Evolutionary conservation across 2,329 filamentous ascomycete species (phyloP), one percentile per base, ranked within the genome.

Genomic region (Hymenoscyphus occultus): DNA sequence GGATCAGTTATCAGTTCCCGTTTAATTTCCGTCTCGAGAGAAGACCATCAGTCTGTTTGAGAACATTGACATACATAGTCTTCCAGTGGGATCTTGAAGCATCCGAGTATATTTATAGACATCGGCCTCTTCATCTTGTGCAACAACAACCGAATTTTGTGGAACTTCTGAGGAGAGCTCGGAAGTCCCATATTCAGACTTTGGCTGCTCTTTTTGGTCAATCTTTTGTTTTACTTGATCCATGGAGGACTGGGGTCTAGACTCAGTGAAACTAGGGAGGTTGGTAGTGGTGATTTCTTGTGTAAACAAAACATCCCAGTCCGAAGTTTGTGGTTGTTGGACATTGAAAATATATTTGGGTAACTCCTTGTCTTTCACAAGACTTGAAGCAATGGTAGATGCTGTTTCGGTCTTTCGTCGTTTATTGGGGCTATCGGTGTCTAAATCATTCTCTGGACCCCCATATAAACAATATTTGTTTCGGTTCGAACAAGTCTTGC

Each of bases 1-100:
- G 4, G 42, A 48, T 13, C 5, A 19, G 28, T 48, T 48, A 45
- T 48, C 16, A 9, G 5, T 48, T 7, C 19, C 16, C 10, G n/a
- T 9, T 48, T 5, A 6, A 48, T 5, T 3, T 48, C 19, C n/a
- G n/a, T 19, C n/a, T 48, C 16, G 19, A 19, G 42, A 5, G 10
- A 42, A 48, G 5, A 48, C n/a, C 9, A 5, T 6, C n/a, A 19
- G 42, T 7, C 9, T 22, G 40, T 13, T 13, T 45, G 40, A 16
- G 40, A 48, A 28, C 19, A 48, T 51, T 2, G 19, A 80, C 84
- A 74, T 77, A 86, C 84, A 77, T 40, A 87, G 76, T 69, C 84
- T 79, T 10, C 85, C 84, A 0, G 81, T 84, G 12, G 80, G 80
- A 71, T 89, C 86, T 69, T 85, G 81, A 48, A 89, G 76, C 83